phyloP scores from a whole-genome alignment of 2,329 filamentous ascomycete species.

The Ophiobolus disseminans region DNA sequence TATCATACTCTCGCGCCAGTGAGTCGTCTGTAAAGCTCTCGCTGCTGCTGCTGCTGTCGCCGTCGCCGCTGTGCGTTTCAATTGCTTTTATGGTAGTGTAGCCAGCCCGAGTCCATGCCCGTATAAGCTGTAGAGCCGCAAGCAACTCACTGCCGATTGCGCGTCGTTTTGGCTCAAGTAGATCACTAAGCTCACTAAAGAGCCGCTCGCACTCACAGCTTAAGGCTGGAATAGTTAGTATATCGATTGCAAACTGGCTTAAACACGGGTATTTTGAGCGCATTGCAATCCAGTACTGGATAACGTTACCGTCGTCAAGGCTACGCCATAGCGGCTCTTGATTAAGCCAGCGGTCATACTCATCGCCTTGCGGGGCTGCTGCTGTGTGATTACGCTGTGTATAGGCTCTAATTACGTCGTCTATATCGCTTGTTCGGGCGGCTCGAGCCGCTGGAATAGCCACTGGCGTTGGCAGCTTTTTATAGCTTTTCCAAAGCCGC shows the following conservation, averaged over 20 bases:
- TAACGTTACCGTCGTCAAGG: constrained; percentile 1
- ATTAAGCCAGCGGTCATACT: background rate
- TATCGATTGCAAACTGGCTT: constrained; percentile 6
- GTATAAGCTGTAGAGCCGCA: constrained; percentile 2
- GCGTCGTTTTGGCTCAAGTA: constrained; percentile 5
- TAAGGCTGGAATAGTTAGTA: constrained; percentile 5
- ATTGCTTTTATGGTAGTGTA: too few species aligned
- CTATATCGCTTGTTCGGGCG: background rate
- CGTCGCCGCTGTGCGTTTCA: too few species aligned
- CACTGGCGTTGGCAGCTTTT: background rate
- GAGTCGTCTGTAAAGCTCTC: too few species aligned
- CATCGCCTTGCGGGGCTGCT: background rate
- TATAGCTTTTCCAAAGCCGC: background rate
- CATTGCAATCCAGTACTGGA: constrained; percentile 4
- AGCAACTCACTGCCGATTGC: background rate
- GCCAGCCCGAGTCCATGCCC: constrained; percentile 3
- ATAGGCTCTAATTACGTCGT: background rate
- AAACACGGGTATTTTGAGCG: constrained; percentile 5
- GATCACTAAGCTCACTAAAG: constrained; percentile 1
- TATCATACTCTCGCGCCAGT: too few species aligned
- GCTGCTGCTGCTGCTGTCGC: too few species aligned
- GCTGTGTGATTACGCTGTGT: background rate
- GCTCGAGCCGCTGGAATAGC: background rate
- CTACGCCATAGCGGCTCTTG: background rate
- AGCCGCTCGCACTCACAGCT: too few species aligned